phyloP scores from a whole-genome alignment of 2,329 filamentous ascomycete species.

The Septoria linicola region DNA sequence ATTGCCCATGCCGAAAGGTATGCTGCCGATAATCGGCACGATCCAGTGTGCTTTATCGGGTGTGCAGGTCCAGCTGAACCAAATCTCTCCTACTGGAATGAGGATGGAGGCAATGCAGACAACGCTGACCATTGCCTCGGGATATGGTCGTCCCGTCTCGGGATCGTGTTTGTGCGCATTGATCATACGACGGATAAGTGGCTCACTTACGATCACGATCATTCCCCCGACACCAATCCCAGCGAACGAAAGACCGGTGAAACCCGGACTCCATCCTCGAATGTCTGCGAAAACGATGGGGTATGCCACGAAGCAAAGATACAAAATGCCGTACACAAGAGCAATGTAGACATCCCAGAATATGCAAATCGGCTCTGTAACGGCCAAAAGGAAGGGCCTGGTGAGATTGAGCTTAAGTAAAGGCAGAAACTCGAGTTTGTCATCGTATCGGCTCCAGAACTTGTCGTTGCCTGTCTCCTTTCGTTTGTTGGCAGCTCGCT shows the following conservation, averaged over 20 bases:
- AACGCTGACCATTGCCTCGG: conserved; percentile 77
- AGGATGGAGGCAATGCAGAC: conserved; percentile 75
- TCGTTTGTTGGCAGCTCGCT: conserved; percentile 62
- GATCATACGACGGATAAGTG: conserved; percentile 73
- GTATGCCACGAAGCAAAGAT: conserved; percentile 87
- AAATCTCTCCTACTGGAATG: conserved; percentile 75
- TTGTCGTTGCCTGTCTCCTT: conserved; percentile 68
- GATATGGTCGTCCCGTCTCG: conserved; percentile 67
- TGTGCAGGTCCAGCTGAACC: conserved; percentile 85
- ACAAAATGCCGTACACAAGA: conserved; percentile 80
- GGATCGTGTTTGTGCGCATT: conserved; percentile 73
- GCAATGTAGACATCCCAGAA: conserved; percentile 71
- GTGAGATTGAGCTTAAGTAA: conserved; percentile 73
- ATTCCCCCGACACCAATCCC: conserved; percentile 64
- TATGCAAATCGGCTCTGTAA: conserved; percentile 83
- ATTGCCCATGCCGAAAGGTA: conserved; percentile 78
- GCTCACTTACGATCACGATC: conserved; percentile 56
- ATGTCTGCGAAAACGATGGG: conserved; percentile 75
- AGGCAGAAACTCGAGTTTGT: conserved; percentile 62
- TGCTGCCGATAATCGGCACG: conserved; percentile 70
- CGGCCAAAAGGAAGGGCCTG: conserved; percentile 72
- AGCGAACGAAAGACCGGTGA: conserved; percentile 74
- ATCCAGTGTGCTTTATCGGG: conserved; percentile 76
- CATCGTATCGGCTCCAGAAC: conserved; percentile 80
- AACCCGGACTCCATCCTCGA: conserved; percentile 73